These are phyloP conservation scores for Penicillium sp. DNA, from an alignment of 2,329 filamentous ascomycete species.

Conservation along the genomic window DNA sequence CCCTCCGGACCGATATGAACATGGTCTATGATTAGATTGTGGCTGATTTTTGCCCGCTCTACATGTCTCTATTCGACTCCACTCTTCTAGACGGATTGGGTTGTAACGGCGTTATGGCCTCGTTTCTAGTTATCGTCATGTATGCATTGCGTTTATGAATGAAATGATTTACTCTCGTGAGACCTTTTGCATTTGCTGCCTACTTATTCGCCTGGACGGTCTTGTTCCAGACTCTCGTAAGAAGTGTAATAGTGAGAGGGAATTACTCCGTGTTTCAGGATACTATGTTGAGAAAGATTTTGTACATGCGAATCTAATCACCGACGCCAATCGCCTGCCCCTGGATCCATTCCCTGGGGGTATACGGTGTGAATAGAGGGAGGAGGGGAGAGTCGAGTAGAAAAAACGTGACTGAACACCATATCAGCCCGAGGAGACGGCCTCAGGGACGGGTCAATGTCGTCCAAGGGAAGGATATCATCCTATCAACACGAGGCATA, in stretches of 20 bases:
- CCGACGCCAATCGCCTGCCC: slow-evolving; percentile 19
- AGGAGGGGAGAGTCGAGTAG: slow-evolving; percentile 20
- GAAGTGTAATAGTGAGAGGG: background rate
- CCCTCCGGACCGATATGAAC: slow-evolving; percentile 26
- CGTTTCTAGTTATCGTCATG: slow-evolving; percentile 12
- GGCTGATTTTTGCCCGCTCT: slow-evolving; percentile 1
- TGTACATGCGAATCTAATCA: slow-evolving; percentile 21
- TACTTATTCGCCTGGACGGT: too few species aligned
- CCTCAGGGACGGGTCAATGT: too few species aligned
- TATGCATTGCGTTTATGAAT: slow-evolving; percentile 24
- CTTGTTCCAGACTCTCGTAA: too few species aligned
- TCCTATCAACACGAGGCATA: background rate
- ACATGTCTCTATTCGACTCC: slow-evolving; percentile 1
- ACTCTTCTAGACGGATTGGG: slow-evolving; percentile 13
- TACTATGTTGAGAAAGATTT: slow-evolving; percentile 21
- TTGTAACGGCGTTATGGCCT: slow-evolving; percentile 17
- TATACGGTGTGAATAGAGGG: slow-evolving; percentile 25
- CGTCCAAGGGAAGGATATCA: background rate
- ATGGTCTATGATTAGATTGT: slow-evolving; percentile 19
- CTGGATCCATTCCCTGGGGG: slow-evolving; percentile 23
- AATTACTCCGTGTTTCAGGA: slow-evolving; percentile 12
- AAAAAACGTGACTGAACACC: slow-evolving; percentile 9
- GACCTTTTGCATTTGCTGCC: background rate
- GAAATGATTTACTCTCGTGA: slow-evolving; percentile 17
- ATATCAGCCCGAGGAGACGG: background rate